Evolutionary conservation across 2,329 filamentous ascomycete species (phyloP).

Genomic region (Fusarium agapanthi): DNA sequence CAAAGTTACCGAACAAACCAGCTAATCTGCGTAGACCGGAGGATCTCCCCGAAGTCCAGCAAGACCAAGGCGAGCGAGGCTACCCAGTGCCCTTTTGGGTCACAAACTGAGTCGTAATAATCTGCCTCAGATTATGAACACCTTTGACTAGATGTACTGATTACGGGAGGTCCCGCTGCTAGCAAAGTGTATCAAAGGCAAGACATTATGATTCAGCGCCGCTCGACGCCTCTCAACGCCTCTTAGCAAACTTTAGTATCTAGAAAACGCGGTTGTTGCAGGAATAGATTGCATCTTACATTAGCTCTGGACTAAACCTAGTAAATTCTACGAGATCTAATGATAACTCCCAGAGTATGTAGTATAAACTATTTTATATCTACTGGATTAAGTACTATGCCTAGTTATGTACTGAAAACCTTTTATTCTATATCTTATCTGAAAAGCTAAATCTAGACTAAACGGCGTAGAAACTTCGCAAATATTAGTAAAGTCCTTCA

Average conservation of each 20-base stretch:
- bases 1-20: accelerated
- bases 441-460: neutral
- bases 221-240: neutral
- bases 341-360: accelerated
- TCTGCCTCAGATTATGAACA: neutral
- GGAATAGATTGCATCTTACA: neutral
- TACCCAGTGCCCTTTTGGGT: accelerated
- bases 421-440: neutral
- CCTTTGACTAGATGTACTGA: neutral
- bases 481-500: neutral
- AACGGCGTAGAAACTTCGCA: neutral
- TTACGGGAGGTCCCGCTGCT: neutral
- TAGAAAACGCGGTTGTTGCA: neutral
- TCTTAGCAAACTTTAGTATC: accelerated
- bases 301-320: accelerated
- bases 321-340: neutral
- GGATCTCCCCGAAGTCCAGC: neutral
- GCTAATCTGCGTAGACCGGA: no score
- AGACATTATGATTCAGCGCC: neutral
- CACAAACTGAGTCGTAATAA: accelerated
- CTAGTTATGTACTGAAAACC: neutral
- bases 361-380: neutral
- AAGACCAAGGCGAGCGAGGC: accelerated
- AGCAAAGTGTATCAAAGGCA: neutral
- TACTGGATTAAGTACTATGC: accelerated